A percentile compares a stretch with the other conserved stretches of the same genome.
phyloP scores from a whole-genome alignment of 2,329 filamentous ascomycete species.

The Cladorrhinum sp. region DNA sequence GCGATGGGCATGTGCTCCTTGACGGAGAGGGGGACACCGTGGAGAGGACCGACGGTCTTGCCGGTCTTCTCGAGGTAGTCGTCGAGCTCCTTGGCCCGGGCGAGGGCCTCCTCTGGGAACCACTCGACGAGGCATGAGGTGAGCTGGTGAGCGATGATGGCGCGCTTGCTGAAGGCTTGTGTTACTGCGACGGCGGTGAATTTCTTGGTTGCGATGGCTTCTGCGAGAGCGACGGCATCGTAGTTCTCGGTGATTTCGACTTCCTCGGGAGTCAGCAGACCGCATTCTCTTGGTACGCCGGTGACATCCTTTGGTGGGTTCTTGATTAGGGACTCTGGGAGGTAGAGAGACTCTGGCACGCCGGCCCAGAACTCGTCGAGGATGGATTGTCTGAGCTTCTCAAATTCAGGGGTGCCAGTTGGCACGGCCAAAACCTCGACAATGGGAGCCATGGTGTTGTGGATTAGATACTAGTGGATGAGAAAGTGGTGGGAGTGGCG shows the following conservation, averaged over 20 bases:
- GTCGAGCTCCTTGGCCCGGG: conserved; percentile 48
- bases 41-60: conserved; percentile 53
- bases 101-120: conserved; percentile 47
- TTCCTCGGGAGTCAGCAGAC: conserved; percentile 44
- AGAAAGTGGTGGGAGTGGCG: not conserved
- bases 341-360: conserved; percentile 32
- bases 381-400: conserved; percentile 22
- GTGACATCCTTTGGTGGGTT: conserved; percentile 34
- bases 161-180: conserved; percentile 42
- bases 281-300: conserved; percentile 37
- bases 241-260: conserved; percentile 47
- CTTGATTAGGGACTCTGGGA: conserved; percentile 29
- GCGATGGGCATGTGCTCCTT: conserved; percentile 44
- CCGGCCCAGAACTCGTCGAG: conserved; percentile 32
- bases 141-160: conserved; percentile 46
- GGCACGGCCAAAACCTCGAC: conserved; percentile 26
- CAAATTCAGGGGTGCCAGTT: conserved; percentile 25
- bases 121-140: conserved; percentile 48
- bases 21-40: conserved; percentile 57
- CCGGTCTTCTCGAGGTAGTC: conserved; percentile 40
- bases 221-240: conserved; percentile 41
- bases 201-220: conserved; percentile 35
- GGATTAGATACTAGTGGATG: not conserved
- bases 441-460: conserved; percentile 13
- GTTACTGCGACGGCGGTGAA: conserved; percentile 40